Base-by-base conservation (phyloP, 1,284 basidiomycete species). In the Schizophyllum amplum region DNA sequence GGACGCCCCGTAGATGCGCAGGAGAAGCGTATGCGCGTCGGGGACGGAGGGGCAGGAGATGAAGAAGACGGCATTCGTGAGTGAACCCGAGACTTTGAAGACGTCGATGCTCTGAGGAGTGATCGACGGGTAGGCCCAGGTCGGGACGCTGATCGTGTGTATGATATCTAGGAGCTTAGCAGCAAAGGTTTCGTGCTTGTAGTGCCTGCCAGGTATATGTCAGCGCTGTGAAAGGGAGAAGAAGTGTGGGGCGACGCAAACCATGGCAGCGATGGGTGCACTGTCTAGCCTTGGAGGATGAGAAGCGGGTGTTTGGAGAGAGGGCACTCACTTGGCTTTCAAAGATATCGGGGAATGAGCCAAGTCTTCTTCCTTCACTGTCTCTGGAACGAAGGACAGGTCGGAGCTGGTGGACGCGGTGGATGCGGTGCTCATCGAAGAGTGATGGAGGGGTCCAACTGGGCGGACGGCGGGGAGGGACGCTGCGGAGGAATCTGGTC, bases 41-140 rank as follows among this genome's bases (percentile, higher is more conserved):
- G 81, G 81, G 26, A 71, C 66, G 21, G 74, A 67, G 22, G 80
- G 75, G 66, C 78, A 85, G 22, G 87, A 90, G 54, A 97, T 86
- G 72, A 97, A 98, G 72, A 93, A 97, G 56, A 98, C 92, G 60
- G 92, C 89, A 68, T 98, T 98, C 49, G 94, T 98, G 63, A 96
- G 72, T 20, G 92, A 89, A 15, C 94, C 94, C 7, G 93, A 90
- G n/a, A 92, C 87, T 69, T 89, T 94, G 65, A 77, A 77, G 62
- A 95, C 80, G 58, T 76, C 77, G 58, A 94, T 70, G 49, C 78
- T 75, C 42, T 78, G 71, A 20, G 82, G 68, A 23, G 72, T 69
- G 51, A 85, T 72, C 51, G 71, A 71, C 4, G 67, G 60, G 48
- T 75, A 70, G 26, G 69, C 68, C 89, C 89, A 91, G 25, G 73